Conservation (phyloP, 1,139 yeast genomes). For the Candida anutae region DNA sequence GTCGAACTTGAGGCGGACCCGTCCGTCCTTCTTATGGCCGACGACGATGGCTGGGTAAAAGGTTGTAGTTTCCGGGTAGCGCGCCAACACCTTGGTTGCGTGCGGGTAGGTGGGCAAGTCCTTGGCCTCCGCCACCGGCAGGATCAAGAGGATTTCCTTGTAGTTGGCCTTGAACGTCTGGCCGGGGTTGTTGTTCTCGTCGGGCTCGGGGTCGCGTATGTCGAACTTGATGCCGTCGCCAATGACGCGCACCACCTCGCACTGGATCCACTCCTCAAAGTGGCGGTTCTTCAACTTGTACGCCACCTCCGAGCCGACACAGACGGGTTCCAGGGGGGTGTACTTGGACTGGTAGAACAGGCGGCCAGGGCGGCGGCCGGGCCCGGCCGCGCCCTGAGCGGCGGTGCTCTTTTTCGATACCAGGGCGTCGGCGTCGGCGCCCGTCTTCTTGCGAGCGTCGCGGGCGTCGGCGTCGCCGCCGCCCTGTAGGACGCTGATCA, state of each 20-base stretch:
- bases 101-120: constrained; percentile 55
- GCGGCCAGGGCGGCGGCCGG: constrained; percentile 26
- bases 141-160: constrained; percentile 73
- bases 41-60: constrained; percentile 92
- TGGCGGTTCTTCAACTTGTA: constrained; percentile 65
- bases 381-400: constrained; percentile 3
- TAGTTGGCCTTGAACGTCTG: constrained; percentile 77
- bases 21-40: constrained; percentile 68
- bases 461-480: constrained; percentile 3
- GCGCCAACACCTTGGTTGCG: constrained; percentile 79
- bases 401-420: neutral
- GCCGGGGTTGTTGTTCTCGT: constrained; percentile 85
- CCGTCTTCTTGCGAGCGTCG: constrained; percentile 1
- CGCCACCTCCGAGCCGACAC: constrained; percentile 80
- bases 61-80: constrained; percentile 97
- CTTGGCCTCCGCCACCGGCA: constrained; percentile 37
- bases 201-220: constrained; percentile 96
- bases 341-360: constrained; percentile 36
- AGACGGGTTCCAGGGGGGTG: constrained; percentile 55
- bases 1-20: constrained; percentile 76
- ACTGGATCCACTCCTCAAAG: constrained; percentile 92
- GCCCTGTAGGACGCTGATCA: constrained; percentile 20
- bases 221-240: constrained; percentile 77
- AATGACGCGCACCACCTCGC: constrained; percentile 73
- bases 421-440: no score